Evolutionary conservation across 441 rosid genomes (phyloP).

Genomic region (Theobroma grandiflorum): DNA sequence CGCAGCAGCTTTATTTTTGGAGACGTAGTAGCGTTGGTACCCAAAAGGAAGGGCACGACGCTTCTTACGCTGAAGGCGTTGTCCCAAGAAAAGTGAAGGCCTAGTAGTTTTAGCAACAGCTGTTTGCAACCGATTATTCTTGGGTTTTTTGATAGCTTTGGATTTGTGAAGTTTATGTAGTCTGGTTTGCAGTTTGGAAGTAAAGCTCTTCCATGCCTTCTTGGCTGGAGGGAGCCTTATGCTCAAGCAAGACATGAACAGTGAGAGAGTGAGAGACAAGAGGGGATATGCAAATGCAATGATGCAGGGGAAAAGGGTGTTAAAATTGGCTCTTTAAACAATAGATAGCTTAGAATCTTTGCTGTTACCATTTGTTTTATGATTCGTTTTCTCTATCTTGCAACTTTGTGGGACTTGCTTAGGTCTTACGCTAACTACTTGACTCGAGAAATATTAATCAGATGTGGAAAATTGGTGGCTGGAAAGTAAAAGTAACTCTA

Average conservation of each 20-base stretch:
- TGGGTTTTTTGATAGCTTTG: slow-evolving; percentile 49
- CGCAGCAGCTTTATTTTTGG: slow-evolving; percentile 42
- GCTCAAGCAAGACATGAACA: slow-evolving; percentile 64
- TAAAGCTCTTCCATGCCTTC: slow-evolving; percentile 76
- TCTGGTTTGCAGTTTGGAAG: slow-evolving; percentile 56
- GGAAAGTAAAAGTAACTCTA: slow-evolving; percentile 8
- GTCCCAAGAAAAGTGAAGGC: slow-evolving; percentile 26
- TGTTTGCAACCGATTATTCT: slow-evolving; percentile 15
- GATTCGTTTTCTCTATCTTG: slow-evolving; percentile 20
- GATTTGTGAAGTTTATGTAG: slow-evolving; percentile 52
- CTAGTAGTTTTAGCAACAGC: slow-evolving; percentile 19
- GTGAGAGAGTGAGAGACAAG: background rate
- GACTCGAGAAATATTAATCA: background rate
- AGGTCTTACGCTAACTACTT: slow-evolving; percentile 44
- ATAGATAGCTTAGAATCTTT: background rate
- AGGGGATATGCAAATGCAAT: background rate
- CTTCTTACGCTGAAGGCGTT: slow-evolving; percentile 23
- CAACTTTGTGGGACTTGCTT: slow-evolving; percentile 37
- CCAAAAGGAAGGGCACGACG: slow-evolving; percentile 22
- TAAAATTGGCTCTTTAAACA: slow-evolving; percentile 23
- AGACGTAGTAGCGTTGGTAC: slow-evolving; percentile 30
- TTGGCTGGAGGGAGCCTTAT: slow-evolving; percentile 63
- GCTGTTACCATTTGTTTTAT: background rate
- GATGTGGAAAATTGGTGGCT: background rate
- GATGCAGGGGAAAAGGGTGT: background rate